These are phyloP conservation scores for Trichophyton simii DNA, from an alignment of 2,329 filamentous ascomycete species.

Conservation along the genomic window DNA sequence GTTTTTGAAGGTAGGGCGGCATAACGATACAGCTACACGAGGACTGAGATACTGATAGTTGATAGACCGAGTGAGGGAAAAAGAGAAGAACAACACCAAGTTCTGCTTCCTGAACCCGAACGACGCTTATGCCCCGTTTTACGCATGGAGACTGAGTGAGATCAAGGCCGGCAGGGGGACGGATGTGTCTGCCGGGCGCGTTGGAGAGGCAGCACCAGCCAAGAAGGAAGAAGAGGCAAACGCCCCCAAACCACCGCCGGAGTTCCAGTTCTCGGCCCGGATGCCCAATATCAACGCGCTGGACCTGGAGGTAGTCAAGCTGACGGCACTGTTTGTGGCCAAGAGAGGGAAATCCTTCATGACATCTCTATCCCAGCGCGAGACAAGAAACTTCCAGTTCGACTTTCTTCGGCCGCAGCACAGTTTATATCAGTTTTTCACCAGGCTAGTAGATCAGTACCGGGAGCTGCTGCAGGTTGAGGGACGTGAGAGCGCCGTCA, in stretches of 20 bases:
- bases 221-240: slow-evolving; percentile 54
- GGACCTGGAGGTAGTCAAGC: slow-evolving; percentile 59
- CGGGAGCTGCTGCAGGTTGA: slow-evolving; percentile 60
- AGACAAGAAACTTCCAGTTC: slow-evolving; percentile 85
- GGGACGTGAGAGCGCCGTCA: slow-evolving; percentile 55
- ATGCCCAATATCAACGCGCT: slow-evolving; percentile 96
- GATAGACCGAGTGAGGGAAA: slow-evolving; percentile 64
- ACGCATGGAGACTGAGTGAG: slow-evolving; percentile 79
- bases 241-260: slow-evolving; percentile 71
- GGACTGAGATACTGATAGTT: neutral
- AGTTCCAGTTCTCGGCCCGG: slow-evolving; percentile 85
- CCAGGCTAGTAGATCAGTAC: slow-evolving; percentile 85
- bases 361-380: slow-evolving; percentile 76
- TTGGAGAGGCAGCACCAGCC: slow-evolving; percentile 46
- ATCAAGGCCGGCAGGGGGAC: slow-evolving; percentile 74
- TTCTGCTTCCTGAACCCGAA: slow-evolving; percentile 72
- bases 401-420: slow-evolving; percentile 93
- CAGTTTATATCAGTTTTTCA: slow-evolving; percentile 92
- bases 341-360: slow-evolving; percentile 88
- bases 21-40: neutral
- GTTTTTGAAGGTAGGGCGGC: slow-evolving; percentile 50
- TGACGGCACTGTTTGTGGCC: slow-evolving; percentile 85
- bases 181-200: slow-evolving; percentile 61
- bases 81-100: slow-evolving; percentile 73
- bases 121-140: slow-evolving; percentile 80